A percentile compares a stretch with the other conserved stretches of the same genome.
These are phyloP conservation scores for Colletotrichum sp. DNA, from an alignment of 2,329 filamentous ascomycete species.

Conservation along the genomic window DNA sequence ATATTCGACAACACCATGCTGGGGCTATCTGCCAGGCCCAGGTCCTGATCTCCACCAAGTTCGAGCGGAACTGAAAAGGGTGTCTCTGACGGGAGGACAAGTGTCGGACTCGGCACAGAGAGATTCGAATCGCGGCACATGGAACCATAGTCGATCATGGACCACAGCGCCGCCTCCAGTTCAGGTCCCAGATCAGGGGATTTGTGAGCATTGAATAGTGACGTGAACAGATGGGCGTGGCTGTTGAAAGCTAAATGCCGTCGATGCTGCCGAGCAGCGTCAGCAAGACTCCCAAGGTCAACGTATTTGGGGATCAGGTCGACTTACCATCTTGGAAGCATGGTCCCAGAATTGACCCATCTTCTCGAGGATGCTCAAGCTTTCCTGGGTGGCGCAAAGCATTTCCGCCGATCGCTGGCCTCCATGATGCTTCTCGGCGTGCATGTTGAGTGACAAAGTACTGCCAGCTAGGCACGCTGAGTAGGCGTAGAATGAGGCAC, in stretches of 20 bases:
- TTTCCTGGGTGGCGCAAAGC: neutral
- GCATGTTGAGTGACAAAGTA: neutral
- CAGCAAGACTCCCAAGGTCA: fast-evolving
- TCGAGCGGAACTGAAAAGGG: neutral
- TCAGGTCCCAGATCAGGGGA: neutral
- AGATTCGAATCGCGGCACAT: neutral
- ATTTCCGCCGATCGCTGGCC: neutral
- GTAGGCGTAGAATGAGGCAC: neutral
- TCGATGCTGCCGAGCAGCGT: fast-evolving
- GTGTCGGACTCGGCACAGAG: neutral
- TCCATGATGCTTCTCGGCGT: neutral
- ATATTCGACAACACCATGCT: neutral
- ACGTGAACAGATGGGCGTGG: neutral
- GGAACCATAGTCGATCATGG: neutral
- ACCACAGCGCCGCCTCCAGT: neutral
- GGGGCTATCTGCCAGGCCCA: neutral
- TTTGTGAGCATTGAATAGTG: neutral
- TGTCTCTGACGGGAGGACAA: neutral
- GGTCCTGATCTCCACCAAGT: fast-evolving
- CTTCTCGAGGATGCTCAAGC: neutral
- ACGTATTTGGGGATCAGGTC: fast-evolving
- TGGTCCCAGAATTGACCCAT: neutral
- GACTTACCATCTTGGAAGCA: neutral
- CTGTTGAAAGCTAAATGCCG: neutral
- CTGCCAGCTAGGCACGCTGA: neutral